Percentiles rank a stretch among this genome's conserved stretches.
Conservation (phyloP, 1,284 basidiomycete species). For the Cryptococcus amylolentus region DNA sequence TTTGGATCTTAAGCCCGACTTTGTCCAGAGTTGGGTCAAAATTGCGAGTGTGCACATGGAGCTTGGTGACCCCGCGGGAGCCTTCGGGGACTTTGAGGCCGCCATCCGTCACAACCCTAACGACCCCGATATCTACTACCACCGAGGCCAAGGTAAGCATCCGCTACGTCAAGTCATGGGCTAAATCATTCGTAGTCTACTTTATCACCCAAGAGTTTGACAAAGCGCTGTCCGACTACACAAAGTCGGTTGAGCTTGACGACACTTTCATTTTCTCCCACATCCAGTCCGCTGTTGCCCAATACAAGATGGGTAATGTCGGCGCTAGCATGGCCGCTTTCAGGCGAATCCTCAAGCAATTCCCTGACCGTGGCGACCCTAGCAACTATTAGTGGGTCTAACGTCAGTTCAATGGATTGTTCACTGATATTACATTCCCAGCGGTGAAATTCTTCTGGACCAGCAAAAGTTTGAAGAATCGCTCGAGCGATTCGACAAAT, state of each 20-base stretch:
- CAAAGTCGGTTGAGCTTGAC: constrained; percentile 68
- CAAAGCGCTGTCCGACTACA: constrained; percentile 85
- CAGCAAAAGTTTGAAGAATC: constrained; percentile 87
- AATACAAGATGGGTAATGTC: constrained; percentile 83
- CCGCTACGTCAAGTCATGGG: not conserved
- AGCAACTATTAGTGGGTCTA: constrained; percentile 81
- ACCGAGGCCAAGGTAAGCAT: constrained; percentile 83
- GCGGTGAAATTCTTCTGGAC: constrained; percentile 92
- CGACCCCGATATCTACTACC: constrained; percentile 98
- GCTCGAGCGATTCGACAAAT: constrained; percentile 90
- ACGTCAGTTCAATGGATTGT: not conserved
- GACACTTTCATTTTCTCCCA: constrained; percentile 86
- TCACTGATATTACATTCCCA: constrained; percentile 43
- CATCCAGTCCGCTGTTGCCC: constrained; percentile 94
- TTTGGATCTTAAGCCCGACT: constrained; percentile 66
- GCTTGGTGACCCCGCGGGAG: constrained; percentile 71
- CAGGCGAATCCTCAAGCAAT: constrained; percentile 71
- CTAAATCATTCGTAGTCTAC: constrained; percentile 59
- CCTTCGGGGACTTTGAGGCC: constrained; percentile 87
- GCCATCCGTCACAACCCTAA: constrained; percentile 77
- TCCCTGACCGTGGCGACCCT: constrained; percentile 79
- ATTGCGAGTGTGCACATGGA: constrained; percentile 98
- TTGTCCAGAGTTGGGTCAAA: constrained; percentile 93
- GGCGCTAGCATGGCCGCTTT: constrained; percentile 85
- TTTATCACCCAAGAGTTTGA: constrained; percentile 93